Evolutionary conservation across 2,329 filamentous ascomycete species (phyloP).

Genomic region (Paraphaeosphaeria minitans): DNA sequence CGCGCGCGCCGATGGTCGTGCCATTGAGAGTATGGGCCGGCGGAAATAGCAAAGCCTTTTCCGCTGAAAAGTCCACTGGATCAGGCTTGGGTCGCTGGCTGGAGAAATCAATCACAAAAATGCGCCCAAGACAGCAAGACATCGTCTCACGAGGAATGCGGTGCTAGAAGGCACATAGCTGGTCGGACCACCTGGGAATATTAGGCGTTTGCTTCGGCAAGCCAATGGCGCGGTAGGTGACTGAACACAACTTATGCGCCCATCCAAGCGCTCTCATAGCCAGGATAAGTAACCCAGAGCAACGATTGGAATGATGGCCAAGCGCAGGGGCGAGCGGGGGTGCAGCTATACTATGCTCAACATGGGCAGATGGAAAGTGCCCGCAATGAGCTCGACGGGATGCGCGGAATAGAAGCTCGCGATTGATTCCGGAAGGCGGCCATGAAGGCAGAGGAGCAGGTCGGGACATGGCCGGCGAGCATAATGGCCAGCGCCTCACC

Average conservation of each 20-base stretch:
- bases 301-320: slow-evolving; percentile 8
- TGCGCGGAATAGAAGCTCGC: slow-evolving; percentile 4
- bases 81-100: not conserved
- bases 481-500: slow-evolving; percentile 1
- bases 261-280: not conserved
- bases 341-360: slow-evolving; percentile 2
- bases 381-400: slow-evolving; percentile 1
- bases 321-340: slow-evolving; percentile 5
- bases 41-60: slow-evolving; percentile 3
- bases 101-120: slow-evolving; percentile 3
- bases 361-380: slow-evolving; percentile 3
- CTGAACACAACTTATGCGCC: not conserved
- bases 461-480: slow-evolving; percentile 1
- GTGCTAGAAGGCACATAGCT: not conserved
- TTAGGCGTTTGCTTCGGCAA: slow-evolving; percentile 1
- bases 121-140: slow-evolving; percentile 1
- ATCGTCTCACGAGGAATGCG: not conserved
- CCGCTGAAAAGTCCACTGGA: not conserved
- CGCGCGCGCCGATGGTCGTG: slow-evolving; percentile 1
- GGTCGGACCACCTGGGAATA: slow-evolving; percentile 3
- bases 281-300: slow-evolving; percentile 4
- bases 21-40: not conserved
- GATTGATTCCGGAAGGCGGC: not conserved
- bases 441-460: slow-evolving; percentile 1
- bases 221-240: slow-evolving; percentile 5